These are phyloP conservation scores for Akanthomyces dipterigenus DNA, from an alignment of 2,329 filamentous ascomycete species.

Conservation along the genomic window DNA sequence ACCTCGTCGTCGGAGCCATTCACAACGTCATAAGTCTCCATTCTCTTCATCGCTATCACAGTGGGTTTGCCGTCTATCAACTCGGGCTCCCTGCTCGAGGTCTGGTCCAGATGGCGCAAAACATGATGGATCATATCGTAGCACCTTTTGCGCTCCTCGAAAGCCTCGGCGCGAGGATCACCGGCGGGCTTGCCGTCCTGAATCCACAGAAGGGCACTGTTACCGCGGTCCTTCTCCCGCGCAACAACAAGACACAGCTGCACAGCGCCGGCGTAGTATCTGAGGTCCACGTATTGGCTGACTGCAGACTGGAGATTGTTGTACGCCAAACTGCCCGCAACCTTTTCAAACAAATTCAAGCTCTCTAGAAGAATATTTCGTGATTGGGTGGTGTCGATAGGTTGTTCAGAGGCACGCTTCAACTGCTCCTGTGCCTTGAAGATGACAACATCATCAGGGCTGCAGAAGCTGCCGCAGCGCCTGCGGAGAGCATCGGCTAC, in stretches of 20 bases:
- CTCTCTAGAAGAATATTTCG: conserved; percentile 83
- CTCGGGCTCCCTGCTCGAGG: conserved; percentile 61
- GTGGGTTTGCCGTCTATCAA: conserved; percentile 73
- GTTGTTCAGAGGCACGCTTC: conserved; percentile 77
- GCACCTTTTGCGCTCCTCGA: conserved; percentile 65
- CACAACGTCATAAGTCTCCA: conserved; percentile 86
- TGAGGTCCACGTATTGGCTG: conserved; percentile 68
- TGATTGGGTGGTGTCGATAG: conserved; percentile 66
- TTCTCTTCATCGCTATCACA: conserved; percentile 67
- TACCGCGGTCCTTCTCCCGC: conserved; percentile 77
- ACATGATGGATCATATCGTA: conserved; percentile 86
- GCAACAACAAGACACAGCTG: conserved; percentile 80
- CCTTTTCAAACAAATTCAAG: conserved; percentile 78
- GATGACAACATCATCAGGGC: conserved; percentile 91
- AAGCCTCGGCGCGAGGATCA: conserved; percentile 64
- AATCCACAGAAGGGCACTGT: conserved; percentile 77
- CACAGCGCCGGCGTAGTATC: conserved; percentile 92
- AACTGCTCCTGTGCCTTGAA: conserved; percentile 97
- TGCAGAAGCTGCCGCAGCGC: conserved; percentile 95
- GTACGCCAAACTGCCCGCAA: conserved; percentile 73
- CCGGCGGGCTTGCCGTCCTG: conserved; percentile 69
- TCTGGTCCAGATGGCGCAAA: conserved; percentile 68
- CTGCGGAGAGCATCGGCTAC: conserved; percentile 90
- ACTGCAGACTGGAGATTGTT: conserved; percentile 75
- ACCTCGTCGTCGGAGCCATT: conserved; percentile 84